Conservation (phyloP, 768 basidiomycete species). For the Coprinopsis sp. region DNA sequence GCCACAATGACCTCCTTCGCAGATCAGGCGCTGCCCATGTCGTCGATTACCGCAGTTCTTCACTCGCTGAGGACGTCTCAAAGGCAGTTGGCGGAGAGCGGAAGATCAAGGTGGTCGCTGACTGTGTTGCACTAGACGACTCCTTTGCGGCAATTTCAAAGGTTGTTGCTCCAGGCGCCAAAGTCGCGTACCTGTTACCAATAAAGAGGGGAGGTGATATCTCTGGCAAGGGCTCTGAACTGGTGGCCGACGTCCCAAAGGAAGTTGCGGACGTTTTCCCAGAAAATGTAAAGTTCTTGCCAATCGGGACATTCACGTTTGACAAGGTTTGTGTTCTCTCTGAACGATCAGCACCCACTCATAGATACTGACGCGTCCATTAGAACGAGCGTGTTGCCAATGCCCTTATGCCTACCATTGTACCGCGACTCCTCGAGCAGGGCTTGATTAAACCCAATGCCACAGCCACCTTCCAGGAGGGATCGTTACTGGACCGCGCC, state of each 20-base stretch:
- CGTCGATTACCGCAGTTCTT: conserved; percentile 37
- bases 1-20: conserved; percentile 34
- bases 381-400: conserved; percentile 39
- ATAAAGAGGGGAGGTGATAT: conserved; percentile 35
- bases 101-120: conserved; percentile 31
- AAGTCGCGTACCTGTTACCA: conserved; percentile 40
- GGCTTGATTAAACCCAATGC: conserved; percentile 39
- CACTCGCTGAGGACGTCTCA: conserved; percentile 31
- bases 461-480: conserved; percentile 37
- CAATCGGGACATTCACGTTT: conserved; percentile 39
- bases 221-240: not conserved
- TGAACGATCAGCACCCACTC: not conserved
- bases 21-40: conserved; percentile 36
- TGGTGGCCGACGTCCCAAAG: not conserved
- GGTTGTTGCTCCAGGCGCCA: conserved; percentile 33
- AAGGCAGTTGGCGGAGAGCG: conserved; percentile 29
- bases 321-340: conserved; percentile 28
- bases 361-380: not conserved
- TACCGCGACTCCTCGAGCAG: conserved; percentile 35
- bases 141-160: conserved; percentile 34
- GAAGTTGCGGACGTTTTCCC: conserved; percentile 23
- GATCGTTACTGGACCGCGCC: conserved; percentile 38
- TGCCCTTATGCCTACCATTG: conserved; percentile 42
- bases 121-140: conserved; percentile 33
- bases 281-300: conserved; percentile 29